These are phyloP conservation scores for Tetradesmus lagerheimii DNA, from an alignment of 139 green algal genomes.

Conservation along the genomic window DNA sequence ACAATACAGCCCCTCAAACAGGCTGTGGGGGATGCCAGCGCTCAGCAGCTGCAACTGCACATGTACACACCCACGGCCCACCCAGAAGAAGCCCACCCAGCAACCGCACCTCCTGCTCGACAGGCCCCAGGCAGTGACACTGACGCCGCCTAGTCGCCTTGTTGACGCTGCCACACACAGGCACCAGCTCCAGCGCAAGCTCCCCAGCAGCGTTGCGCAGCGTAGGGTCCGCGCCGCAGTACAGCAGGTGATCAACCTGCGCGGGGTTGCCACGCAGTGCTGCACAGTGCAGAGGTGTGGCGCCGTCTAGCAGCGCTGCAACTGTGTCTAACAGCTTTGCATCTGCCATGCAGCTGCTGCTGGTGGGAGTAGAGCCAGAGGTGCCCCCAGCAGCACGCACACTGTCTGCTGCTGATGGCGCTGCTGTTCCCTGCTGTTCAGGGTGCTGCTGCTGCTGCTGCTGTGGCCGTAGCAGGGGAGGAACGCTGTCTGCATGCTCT, in stretches of 20 bases:
- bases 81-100: neutral
- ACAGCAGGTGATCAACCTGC: slow-evolving; percentile 80
- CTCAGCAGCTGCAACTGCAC: too few relatives aligned
- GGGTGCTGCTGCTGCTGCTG: slow-evolving; percentile 16
- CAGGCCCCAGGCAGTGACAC: slow-evolving; percentile 70
- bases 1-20: too few relatives aligned
- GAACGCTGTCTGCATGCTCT: slow-evolving; percentile 64
- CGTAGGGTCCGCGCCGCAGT: slow-evolving; percentile 72
- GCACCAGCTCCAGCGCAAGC: slow-evolving; percentile 79
- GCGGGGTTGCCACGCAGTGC: slow-evolving; percentile 78
- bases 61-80: too few relatives aligned
- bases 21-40: too few relatives aligned
- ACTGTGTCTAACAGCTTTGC: slow-evolving; percentile 50
- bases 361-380: neutral
- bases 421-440: neutral
- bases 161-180: slow-evolving; percentile 64
- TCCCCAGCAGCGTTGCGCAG: slow-evolving; percentile 73
- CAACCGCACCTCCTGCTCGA: slow-evolving; percentile 69
- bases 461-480: slow-evolving; percentile 59
- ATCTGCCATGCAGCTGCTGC: neutral
- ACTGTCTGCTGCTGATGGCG: slow-evolving; percentile 3
- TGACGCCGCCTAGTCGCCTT: neutral
- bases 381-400: neutral
- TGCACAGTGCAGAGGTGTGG: slow-evolving; percentile 83
- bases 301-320: slow-evolving; percentile 77